Percentiles rank a stretch among this genome's conserved stretches.
Conservation (phyloP, 768 basidiomycete genomes). For the Strobilomyces confusus region DNA sequence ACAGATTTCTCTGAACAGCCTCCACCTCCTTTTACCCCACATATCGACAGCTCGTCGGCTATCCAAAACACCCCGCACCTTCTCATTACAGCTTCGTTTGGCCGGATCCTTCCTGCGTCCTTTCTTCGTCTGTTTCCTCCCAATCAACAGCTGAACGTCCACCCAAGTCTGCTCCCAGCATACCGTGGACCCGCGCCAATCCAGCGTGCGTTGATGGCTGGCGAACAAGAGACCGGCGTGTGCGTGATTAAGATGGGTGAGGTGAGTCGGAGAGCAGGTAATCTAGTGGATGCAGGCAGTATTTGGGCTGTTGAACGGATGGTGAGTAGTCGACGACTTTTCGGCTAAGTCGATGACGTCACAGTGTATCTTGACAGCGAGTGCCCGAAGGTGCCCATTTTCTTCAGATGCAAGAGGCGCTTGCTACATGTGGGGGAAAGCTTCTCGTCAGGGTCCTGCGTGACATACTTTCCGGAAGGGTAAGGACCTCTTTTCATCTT, state of each 20-base stretch:
- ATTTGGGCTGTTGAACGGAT: conserved; percentile 54
- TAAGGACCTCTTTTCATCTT: conserved; percentile 23
- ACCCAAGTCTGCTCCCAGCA: conserved; percentile 81
- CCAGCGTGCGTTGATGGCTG: conserved; percentile 73
- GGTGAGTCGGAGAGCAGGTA: conserved; percentile 46
- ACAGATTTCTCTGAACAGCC: conserved; percentile 35
- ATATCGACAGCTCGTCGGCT: background rate
- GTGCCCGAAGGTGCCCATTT: conserved; percentile 54
- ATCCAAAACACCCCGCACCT: conserved; percentile 44
- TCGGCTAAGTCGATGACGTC: background rate
- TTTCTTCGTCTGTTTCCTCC: conserved; percentile 61
- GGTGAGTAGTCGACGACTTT: conserved; percentile 40
- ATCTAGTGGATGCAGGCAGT: conserved; percentile 65
- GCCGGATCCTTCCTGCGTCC: conserved; percentile 68
- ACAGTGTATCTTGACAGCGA: conserved; percentile 35
- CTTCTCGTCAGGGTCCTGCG: conserved; percentile 70
- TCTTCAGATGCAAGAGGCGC: conserved; percentile 46
- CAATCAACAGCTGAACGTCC: conserved; percentile 71
- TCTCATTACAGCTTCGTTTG: conserved; percentile 87
- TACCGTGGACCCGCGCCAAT: conserved; percentile 93
- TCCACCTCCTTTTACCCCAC: conserved; percentile 35
- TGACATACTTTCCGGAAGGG: conserved; percentile 54
- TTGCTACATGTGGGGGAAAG: conserved; percentile 64
- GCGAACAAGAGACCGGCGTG: conserved; percentile 69
- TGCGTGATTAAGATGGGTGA: conserved; percentile 77